phyloP scores from a whole-genome alignment of 2,329 filamentous ascomycete species.

The Verticillium albo-atrum region DNA sequence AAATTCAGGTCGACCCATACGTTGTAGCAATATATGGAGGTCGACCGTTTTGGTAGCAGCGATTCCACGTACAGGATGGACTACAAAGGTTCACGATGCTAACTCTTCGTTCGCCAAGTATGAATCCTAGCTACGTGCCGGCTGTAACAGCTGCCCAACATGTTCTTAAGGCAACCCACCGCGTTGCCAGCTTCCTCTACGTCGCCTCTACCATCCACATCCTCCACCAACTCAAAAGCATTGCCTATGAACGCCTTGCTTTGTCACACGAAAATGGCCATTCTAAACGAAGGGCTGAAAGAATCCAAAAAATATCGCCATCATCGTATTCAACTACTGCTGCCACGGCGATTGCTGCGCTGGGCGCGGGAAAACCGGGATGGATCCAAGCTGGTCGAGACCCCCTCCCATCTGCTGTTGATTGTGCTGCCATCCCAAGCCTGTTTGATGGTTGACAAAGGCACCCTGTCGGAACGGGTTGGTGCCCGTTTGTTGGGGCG shows the following conservation, averaged over 20 bases:
- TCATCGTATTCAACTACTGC: constrained; percentile 1
- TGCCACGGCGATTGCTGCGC: constrained; percentile 60
- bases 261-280: constrained; percentile 4
- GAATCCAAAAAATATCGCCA: neutral
- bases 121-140: no score
- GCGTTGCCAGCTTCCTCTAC: neutral
- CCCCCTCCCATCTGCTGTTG: constrained; percentile 77
- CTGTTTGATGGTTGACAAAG: constrained; percentile 85
- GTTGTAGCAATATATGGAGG: no score
- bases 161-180: neutral
- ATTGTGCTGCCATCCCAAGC: constrained; percentile 81
- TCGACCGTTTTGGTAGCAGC: no score
- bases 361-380: constrained; percentile 82
- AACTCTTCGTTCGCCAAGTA: no score
- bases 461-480: constrained; percentile 92
- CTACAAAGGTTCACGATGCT: no score
- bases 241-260: constrained; percentile 26
- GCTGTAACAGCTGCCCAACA: neutral
- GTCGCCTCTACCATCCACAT: neutral
- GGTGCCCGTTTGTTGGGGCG: constrained; percentile 78
- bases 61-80: no score
- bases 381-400: constrained; percentile 72
- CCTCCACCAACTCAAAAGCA: constrained; percentile 4
- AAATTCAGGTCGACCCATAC: no score
- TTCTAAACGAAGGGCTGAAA: neutral